A percentile compares a stretch with the other conserved stretches of the same genome.
phyloP scores from a whole-genome alignment of 768 basidiomycete genomes.

The Lentinula guzmanii region DNA sequence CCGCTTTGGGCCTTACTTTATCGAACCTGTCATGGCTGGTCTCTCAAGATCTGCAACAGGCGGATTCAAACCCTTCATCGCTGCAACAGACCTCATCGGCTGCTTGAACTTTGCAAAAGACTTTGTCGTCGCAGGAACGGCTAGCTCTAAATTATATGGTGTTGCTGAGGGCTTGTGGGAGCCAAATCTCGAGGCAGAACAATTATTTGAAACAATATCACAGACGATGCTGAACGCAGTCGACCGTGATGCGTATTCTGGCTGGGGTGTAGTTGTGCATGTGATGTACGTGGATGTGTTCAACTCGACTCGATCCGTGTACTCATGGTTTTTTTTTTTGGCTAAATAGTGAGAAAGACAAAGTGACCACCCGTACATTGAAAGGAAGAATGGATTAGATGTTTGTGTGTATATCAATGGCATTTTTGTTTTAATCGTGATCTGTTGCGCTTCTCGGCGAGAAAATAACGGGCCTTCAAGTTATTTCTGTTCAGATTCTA shows the following conservation, averaged over 20 bases:
- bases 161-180: conserved; percentile 99
- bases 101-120: conserved; percentile 94
- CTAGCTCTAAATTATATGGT: conserved; percentile 89
- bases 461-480: too few species aligned
- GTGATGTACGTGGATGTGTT: conserved; percentile 64
- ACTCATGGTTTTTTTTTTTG: background rate
- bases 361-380: conserved; percentile 76
- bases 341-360: conserved; percentile 57
- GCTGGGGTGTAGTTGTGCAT: conserved; percentile 95
- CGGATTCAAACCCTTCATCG: conserved; percentile 85
- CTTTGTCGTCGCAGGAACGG: conserved; percentile 94
- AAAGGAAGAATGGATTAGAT: conserved; percentile 86
- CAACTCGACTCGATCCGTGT: background rate
- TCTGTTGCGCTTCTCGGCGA: background rate
- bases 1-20: conserved; percentile 94
- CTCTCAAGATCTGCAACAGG: conserved; percentile 69
- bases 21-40: conserved; percentile 95
- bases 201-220: conserved; percentile 96
- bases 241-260: conserved; percentile 94
- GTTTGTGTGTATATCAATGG: conserved; percentile 7
- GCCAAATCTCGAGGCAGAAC: conserved; percentile 92
- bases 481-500: too few species aligned
- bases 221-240: conserved; percentile 94
- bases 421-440: background rate
- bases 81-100: conserved; percentile 89